Base-by-base conservation (phyloP, 768 basidiomycete genomes). In the Trametes cinnabarina region DNA sequence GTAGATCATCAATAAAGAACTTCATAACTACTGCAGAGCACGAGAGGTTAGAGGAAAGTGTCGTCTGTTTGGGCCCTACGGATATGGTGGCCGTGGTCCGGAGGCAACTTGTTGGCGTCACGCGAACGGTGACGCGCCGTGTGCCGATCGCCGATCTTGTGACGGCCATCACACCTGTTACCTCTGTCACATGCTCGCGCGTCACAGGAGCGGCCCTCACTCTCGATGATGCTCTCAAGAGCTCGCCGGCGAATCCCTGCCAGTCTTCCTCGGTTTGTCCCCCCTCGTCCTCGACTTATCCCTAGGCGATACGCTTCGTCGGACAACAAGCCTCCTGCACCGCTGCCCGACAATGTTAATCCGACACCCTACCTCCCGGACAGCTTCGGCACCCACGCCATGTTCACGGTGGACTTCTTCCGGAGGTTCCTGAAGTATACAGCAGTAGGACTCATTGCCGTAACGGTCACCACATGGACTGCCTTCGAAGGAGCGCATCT, bases 401-500 rank as follows among this genome's bases (percentile, higher is more conserved):
- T 75, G 11, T 74, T 76, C 55, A 76, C 79, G 12, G 58, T 83
- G 48, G 72, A 73, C 58, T 65, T 79, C 54, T 77, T 78, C 57
- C 71, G 74, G 55, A 79, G 81, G 10, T 73, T 82, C 55, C 34
- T 79, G 61, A 83, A 81, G 64, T 77, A 77, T 60, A 77, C 82
- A n/a, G 61, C 81, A 17, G 53, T 83, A 9, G 77, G 78, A 23
- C 47, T 80, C 1, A 46, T 81, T 30, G 72, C 71, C 30, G 67
- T 84, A 6, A 78, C 77, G 17, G 40, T 78, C 32, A 75, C 79
- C n/a, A 72, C 77, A 28, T 71, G 72, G 58, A 71, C 79, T 0
- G 76, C 73, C n/a, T 85, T 79, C 63, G 84, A 84, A 61, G 79
- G 74, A 15, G 70, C 78, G 7, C 88, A 90, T 63, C 61, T 81